Base-by-base conservation (phyloP, 2,329 filamentous ascomycete genomes). In the Coleophoma crateriformis region DNA sequence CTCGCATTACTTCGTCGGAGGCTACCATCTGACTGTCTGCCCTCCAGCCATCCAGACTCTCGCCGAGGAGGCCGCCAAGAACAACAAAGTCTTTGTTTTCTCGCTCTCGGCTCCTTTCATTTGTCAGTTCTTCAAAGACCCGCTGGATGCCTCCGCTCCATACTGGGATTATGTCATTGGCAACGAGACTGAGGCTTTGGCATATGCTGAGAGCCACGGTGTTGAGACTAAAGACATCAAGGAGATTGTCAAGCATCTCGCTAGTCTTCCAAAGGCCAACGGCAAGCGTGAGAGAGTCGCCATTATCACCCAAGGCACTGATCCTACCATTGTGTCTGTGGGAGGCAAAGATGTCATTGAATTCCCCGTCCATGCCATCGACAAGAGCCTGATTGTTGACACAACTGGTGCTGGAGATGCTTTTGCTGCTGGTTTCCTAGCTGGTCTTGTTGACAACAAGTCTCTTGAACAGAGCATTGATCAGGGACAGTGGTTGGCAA, bases 111-210 rank as follows among this genome's bases (percentile, higher is more conserved):
- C 94, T 7, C 94, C 94, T 52, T 99, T 99, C 78, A 96, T 99
- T 65, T 77, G 87, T 37, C 87, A 95, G 68, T 96, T 96, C 81
- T 99, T 97, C 86, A 96, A 96, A 79, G 91, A 96, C 45, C 87
- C 84, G 58, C 82, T 99, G 44, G 90, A 96, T 71, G 84, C 84
- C 62, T 86, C 88, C 48, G 78, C 90, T 47, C 87, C 88, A 32
- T 96, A 96, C 82, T 95, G 90, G 78, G 91, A 97, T 75, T 95
- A 92, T 72, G 78, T 97, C 54, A 88, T 99, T 68, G 92, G 91
- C 66, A 99, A 99, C 75, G 94, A 99, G 83, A 88, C 88, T 58
- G 94, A 99, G 76, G 92, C 91, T 45, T 81, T 84, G 60, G 78
- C 90, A 50, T 99, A 92, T 72, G 88, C 91, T 58, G 85, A 90